Evolutionary conservation across 305 asterid species (phyloP).

Genomic region (Fraxinus xanthoxyloides): DNA sequence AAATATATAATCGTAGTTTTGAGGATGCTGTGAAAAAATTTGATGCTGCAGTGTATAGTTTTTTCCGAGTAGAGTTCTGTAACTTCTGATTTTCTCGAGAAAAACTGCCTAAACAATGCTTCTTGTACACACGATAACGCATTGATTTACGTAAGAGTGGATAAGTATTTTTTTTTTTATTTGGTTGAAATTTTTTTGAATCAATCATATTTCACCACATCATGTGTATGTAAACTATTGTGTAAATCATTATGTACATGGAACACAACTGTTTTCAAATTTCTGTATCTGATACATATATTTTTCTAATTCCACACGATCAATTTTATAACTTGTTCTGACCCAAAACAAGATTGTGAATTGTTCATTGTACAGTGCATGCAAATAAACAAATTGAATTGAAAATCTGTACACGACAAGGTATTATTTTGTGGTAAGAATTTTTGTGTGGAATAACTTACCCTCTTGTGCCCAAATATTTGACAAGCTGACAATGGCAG

Average conservation of each 20-base stretch:
- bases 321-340: not conserved
- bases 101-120: not conserved
- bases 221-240: too few relatives aligned
- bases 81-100: not conserved
- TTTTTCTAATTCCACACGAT: not conserved
- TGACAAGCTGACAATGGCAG: not conserved
- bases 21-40: not conserved
- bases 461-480: not conserved
- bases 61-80: not conserved
- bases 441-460: not conserved
- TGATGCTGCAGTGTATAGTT: not conserved
- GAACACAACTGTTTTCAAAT: not conserved
- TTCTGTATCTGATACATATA: not conserved
- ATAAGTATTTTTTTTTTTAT: too few relatives aligned
- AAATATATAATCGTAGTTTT: not conserved
- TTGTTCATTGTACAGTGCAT: not conserved
- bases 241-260: too few relatives aligned
- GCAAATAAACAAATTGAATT: conserved; percentile 4
- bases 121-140: too few relatives aligned
- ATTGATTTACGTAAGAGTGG: too few relatives aligned
- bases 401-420: not conserved
- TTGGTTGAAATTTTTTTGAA: too few relatives aligned
- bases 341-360: conserved; percentile 1
- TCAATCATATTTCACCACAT: too few relatives aligned
- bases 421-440: not conserved